Evolutionary conservation across 257 asterid species (phyloP), one percentile per base, ranked within the genome.

Genomic region (Marsdenia floribunda): DNA sequence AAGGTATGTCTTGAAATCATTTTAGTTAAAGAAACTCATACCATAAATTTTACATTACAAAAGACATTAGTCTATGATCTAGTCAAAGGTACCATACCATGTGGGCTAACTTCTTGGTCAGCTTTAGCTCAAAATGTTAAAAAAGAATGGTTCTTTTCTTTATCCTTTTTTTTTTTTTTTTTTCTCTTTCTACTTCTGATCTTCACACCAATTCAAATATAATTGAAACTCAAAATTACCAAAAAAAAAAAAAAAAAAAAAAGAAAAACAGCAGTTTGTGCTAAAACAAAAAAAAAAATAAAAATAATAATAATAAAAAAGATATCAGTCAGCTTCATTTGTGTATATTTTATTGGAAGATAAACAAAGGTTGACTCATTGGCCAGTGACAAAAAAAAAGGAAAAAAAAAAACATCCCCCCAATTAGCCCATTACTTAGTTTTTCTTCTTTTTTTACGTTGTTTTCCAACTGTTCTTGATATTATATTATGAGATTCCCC

Each of bases 1-100:
- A 93, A 93, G 98, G 98, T 93, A 82, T 33, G 26, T 71, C 67
- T 11, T 26, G 6, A 60, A 60, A 13, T 29, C 33, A 29, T 29
- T 1, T 29, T 29, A 29, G 33, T 29, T 29, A 29, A 29, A 29
- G 33, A 29, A 29, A 29, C 33, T 29, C 0, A 29, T 29, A 29
- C 0, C 33, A 29, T 29, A 29, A 29, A 29, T 29, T 29, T 29
- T 29, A 29, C 33, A 0, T 29, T 29, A 29, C 33, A 29, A 29
- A 29, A 29, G 33, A 29, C 1, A 29, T 29, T 29, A 29, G 2
- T 44, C 49, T 44, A 1, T 44, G 49, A 44, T 44, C 13, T 44
- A 44, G 49, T 44, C 49, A 44, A 44, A 11, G 49, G 49, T 11
- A 44, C 49, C 10, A 44, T 6, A 44, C 49, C 49, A 44, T 44